Evolutionary conservation across 2,329 filamentous ascomycete species (phyloP), one percentile per base, ranked within the genome.

Genomic region (Fusarium illudens): DNA sequence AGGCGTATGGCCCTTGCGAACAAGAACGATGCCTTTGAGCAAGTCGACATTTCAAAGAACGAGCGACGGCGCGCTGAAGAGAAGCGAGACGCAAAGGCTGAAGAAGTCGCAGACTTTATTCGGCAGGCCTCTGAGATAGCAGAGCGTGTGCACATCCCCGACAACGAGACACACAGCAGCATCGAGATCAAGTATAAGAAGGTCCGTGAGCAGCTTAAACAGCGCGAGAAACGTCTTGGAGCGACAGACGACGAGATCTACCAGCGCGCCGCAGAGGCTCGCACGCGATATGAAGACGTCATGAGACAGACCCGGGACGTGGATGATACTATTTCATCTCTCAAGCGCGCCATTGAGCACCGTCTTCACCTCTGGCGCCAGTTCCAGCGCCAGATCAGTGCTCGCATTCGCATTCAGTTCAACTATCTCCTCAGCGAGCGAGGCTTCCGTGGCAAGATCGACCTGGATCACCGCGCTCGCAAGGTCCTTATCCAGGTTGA

Each of bases 351-450:
- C 1, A 86, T 97, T 37, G 79, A 82, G 10, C 82, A 90, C 59
- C 92, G 96, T 15, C 86, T 92, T 59, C 81, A 84, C 27, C 89
- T 93, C 71, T 99, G 94, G 92, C 85, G 88, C 59, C 84, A 86
- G 52, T 98, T 99, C 79, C 91, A 95, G 73, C 87, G 89, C 25
- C 88, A 90, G 71, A 97, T 99, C 73, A 95, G 94, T 34, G 88
- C 91, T n/a, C 89, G 92, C 58, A 92, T 96, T 46, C 90, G 93
- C 51, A 90, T 91, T 55, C 93, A 92, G 64, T 99, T 99, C 79
- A 90, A 88, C 54, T 96, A 96, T 75, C 86, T 98, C 13, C 87
- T 99, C 60, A 93, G 90, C 74, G 94, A 98, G 79, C 90, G 96
- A 73, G 90, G 92, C 20, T 99, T 97, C 80, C 89, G 94, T 44